phyloP scores from a whole-genome alignment of 2,329 filamentous ascomycete species.

The Pezicula neosporulosa region DNA sequence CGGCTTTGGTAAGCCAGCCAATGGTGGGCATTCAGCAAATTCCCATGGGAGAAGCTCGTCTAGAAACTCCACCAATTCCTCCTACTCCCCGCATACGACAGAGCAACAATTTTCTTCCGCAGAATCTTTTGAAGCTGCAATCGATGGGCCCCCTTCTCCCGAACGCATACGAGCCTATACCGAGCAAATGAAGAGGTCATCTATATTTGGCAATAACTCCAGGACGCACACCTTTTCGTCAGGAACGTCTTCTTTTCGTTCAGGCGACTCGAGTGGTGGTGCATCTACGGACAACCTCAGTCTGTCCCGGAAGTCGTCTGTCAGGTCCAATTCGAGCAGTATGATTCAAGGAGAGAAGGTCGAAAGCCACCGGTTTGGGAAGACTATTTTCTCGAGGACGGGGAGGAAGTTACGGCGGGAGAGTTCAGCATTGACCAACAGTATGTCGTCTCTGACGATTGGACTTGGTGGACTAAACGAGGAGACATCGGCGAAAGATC shows the following conservation, averaged over 20 bases:
- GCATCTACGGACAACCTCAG: constrained; percentile 28
- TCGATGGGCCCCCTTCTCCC: constrained; percentile 60
- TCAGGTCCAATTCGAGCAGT: constrained; percentile 49
- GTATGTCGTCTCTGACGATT: constrained; percentile 9
- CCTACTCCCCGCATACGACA: constrained; percentile 1
- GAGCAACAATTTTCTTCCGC: constrained; percentile 16
- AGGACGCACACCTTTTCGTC: constrained; percentile 47
- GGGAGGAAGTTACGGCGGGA: constrained; percentile 46
- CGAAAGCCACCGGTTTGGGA: constrained; percentile 58
- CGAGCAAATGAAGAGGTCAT: constrained; percentile 54
- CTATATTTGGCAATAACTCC: constrained; percentile 42
- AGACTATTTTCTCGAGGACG: constrained; percentile 54
- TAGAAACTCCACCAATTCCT: not conserved
- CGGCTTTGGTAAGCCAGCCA: constrained; percentile 12
- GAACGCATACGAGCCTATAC: constrained; percentile 55
- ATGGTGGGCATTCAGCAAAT: constrained; percentile 7
- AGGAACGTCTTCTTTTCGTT: constrained; percentile 51
- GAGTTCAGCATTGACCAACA: constrained; percentile 17
- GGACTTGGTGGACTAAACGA: constrained; percentile 6
- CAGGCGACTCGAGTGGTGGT: constrained; percentile 30
- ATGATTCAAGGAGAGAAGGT: constrained; percentile 48
- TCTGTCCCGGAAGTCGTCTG: constrained; percentile 54
- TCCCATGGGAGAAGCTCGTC: constrained; percentile 11
- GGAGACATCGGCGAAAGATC: constrained; percentile 18
- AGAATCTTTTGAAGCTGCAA: constrained; percentile 52